Conservation (phyloP, 306 rosid species). For the Vigna angularis region DNA sequence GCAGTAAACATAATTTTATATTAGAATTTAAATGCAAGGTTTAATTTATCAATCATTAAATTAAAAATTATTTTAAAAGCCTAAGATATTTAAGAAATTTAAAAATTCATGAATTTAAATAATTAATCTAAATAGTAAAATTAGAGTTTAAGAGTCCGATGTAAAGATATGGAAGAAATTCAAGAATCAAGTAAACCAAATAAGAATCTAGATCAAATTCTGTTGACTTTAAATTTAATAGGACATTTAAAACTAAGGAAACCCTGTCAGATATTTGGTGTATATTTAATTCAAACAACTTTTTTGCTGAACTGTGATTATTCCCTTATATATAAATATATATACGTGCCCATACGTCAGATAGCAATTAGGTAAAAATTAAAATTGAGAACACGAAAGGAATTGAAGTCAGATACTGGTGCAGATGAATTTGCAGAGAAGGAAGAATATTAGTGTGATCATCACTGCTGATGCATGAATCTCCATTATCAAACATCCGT, state of each 20-base stretch:
- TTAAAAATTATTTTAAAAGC: too few species aligned
- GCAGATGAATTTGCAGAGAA: background rate
- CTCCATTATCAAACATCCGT: constrained; percentile 27
- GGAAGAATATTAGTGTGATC: background rate
- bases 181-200: background rate
- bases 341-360: background rate
- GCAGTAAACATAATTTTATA: too few species aligned
- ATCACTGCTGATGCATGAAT: constrained; percentile 25
- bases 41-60: too few species aligned
- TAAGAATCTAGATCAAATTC: background rate
- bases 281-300: too few species aligned
- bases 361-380: background rate
- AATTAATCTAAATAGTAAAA: too few species aligned
- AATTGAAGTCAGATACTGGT: background rate
- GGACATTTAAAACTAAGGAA: too few species aligned
- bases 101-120: too few species aligned
- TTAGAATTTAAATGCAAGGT: too few species aligned
- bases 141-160: background rate
- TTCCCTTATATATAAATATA: too few species aligned
- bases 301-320: too few species aligned
- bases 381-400: background rate
- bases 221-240: background rate
- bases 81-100: too few species aligned
- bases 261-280: too few species aligned
- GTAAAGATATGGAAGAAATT: background rate